Percentiles rank a stretch among this genome's conserved stretches.
These are phyloP conservation scores for Chlamydomonas sphaeroides DNA, from an alignment of 139 green algal species.

Conservation along the genomic window DNA sequence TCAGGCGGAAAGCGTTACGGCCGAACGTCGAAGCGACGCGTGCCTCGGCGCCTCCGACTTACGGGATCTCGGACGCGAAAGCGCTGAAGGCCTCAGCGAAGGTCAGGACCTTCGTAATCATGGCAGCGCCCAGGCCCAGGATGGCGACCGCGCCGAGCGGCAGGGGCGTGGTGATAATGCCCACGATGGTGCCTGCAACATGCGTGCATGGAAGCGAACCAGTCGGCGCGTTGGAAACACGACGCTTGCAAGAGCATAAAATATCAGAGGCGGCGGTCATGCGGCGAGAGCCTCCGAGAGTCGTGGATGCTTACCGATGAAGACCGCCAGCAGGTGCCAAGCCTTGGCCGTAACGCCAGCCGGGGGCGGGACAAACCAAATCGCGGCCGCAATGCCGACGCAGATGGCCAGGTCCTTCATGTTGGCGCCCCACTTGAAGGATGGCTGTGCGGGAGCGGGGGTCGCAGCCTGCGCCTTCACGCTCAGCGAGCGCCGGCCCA, in stretches of 20 bases:
- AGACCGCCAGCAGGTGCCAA: slow-evolving; percentile 95
- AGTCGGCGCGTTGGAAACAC: no score
- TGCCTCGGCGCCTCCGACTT: slow-evolving; percentile 31
- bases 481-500: slow-evolving; percentile 23
- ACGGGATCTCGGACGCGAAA: slow-evolving; percentile 96
- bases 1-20: no score
- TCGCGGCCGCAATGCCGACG: slow-evolving; percentile 73
- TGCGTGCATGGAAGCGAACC: not conserved
- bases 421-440: slow-evolving; percentile 90
- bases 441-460: slow-evolving; percentile 34
- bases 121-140: slow-evolving; percentile 91
- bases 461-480: slow-evolving; percentile 19
- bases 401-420: slow-evolving; percentile 86
- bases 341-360: slow-evolving; percentile 81
- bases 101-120: slow-evolving; percentile 96
- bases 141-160: slow-evolving; percentile 97
- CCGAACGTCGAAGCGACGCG: no score
- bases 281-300: no score
- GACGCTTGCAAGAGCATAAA: no score
- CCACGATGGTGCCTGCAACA: slow-evolving; percentile 77
- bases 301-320: slow-evolving; percentile 66
- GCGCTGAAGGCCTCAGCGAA: slow-evolving; percentile 97
- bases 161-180: slow-evolving; percentile 96
- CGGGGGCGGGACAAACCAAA: slow-evolving; percentile 89
- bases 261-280: no score